Conservation (phyloP, 352 stramenopile genomes). For the Pythium biforme region DNA sequence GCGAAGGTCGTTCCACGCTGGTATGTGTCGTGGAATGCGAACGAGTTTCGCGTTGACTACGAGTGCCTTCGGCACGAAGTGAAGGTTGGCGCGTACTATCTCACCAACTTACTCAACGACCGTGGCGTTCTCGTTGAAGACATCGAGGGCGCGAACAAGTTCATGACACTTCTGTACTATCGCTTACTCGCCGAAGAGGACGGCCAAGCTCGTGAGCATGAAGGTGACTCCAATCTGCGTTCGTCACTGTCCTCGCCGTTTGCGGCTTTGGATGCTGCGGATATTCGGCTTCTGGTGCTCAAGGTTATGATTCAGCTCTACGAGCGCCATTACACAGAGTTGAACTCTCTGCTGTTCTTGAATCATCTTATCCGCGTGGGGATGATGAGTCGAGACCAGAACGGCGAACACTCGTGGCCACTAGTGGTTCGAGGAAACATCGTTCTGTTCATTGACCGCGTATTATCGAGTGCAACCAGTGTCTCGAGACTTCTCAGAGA, state of each 20-base stretch:
- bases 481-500: constrained; percentile 77
- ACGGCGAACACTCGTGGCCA: constrained; percentile 54
- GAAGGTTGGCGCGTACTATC: constrained; percentile 82
- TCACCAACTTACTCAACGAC: constrained; percentile 79
- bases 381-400: constrained; percentile 61
- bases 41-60: constrained; percentile 83
- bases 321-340: constrained; percentile 71
- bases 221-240: constrained; percentile 13
- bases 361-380: constrained; percentile 81
- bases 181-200: constrained; percentile 73
- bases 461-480: constrained; percentile 78
- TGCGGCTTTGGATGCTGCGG: constrained; percentile 49
- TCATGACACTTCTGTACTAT: constrained; percentile 89
- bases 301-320: constrained; percentile 89
- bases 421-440: constrained; percentile 82
- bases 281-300: constrained; percentile 77
- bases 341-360: constrained; percentile 78
- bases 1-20: constrained; percentile 70
- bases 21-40: constrained; percentile 87
- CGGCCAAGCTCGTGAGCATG: neutral
- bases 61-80: constrained; percentile 70
- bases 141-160: constrained; percentile 69
- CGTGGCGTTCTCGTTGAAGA: constrained; percentile 78
- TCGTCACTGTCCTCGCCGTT: constrained; percentile 33
- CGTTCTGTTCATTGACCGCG: constrained; percentile 77